These are phyloP conservation scores for Balamuthia mandrillaris DNA, from an alignment of 208 protist species.

Conservation along the genomic window DNA sequence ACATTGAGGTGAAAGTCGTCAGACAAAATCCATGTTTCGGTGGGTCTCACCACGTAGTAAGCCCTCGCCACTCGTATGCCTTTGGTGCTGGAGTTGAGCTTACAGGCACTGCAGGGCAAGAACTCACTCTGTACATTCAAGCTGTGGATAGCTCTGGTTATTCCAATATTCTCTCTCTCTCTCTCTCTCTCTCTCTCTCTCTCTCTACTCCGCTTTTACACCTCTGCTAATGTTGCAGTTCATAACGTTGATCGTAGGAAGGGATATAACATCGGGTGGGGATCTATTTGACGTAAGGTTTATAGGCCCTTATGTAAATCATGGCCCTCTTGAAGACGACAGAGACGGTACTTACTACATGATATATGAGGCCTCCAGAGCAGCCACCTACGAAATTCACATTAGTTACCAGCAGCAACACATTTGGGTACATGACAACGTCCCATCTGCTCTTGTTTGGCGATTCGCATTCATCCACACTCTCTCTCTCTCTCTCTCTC, in stretches of 20 bases:
- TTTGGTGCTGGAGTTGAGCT: neutral
- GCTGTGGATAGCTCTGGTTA: neutral
- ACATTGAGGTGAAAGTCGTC: neutral
- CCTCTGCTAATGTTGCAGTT: too few relatives aligned
- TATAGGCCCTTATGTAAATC: neutral
- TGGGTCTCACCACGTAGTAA: neutral
- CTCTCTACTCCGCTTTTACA: too few relatives aligned
- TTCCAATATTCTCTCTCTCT: too few relatives aligned
- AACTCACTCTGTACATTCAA: neutral
- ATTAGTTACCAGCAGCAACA: neutral
- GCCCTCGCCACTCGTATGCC: neutral
- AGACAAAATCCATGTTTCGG: neutral
- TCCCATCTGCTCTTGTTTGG: too few relatives aligned
- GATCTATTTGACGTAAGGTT: too few relatives aligned
- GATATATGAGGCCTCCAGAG: neutral
- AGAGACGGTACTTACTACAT: neutral
- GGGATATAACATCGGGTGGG: too few relatives aligned
- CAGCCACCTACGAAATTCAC: neutral
- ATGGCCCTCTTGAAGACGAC: neutral
- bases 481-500: too few relatives aligned
- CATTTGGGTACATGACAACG: too few relatives aligned
- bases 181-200: too few relatives aligned
- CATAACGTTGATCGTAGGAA: too few relatives aligned
- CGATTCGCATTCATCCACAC: too few relatives aligned
- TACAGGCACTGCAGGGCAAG: neutral